Base-by-base conservation (phyloP, 495 filamentous ascomycete genomes). In the Aspergillus sclerotiicarbonarius region DNA sequence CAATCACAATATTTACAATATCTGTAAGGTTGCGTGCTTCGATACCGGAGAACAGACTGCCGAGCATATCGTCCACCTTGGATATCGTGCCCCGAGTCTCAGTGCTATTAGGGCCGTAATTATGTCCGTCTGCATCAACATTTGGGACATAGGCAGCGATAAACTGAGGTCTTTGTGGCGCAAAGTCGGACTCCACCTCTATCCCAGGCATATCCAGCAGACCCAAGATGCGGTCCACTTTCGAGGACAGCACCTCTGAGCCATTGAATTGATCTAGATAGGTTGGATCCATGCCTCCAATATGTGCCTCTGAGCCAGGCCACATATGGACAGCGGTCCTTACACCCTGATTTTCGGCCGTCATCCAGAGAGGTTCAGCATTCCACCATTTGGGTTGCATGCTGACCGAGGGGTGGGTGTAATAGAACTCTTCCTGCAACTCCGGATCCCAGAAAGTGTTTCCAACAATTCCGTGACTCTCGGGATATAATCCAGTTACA, bases 1-100 rank as follows among this genome's bases (percentile, higher is more conserved):
- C 92, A n/a, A 99, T 82, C 33, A 99, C 84, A n/a, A 99, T 82
- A 61, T 99, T 99, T 64, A 97, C 89, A 46, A 98, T 86, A 9
- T 87, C 68, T 0, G 92, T 96, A 15, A 98, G 76, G 64, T 97
- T 96, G 21, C 94, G 85, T 31, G 80, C 76, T 57, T 93, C 80
- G 0, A 99, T 74, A 0, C 92, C 92, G 8, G 78, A 65, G 64
- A 99, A 87, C 8, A 99, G 71, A 4, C 75, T 61, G 6, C 82
- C 85, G 0, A 99, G 78, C 88, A 98, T 90, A 2, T 61, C 70
- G 68, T 99, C 94, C 0, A 91, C 92, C 45, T 80, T 67, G 9
- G 71, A 73, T 53, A 99, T 96, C 0, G 86, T 93, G 4, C 69
- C 64, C 29, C 82, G 77, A 18, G 96, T 93, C 65, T 96, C 88